Base-by-base conservation (phyloP, 2,329 filamentous ascomycete species). In the Orbilia blumenaviensis region DNA sequence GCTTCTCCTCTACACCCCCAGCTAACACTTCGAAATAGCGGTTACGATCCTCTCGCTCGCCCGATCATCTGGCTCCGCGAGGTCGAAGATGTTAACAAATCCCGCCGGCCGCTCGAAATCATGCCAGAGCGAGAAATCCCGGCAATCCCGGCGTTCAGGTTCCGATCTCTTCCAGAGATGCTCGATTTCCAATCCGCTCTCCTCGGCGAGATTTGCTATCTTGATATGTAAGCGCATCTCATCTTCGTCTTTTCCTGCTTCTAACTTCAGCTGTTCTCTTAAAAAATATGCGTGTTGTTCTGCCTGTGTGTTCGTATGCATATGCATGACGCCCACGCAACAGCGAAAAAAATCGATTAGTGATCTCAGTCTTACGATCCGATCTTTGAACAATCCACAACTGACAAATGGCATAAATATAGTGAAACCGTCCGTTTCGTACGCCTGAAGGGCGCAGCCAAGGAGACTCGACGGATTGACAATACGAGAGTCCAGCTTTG, bases 391-490 rank as follows among this genome's bases (percentile, higher is more conserved):
- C 52, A 7, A 56, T 25, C 52, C 32, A 56, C 6, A 12, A 56
- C 23, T 62, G 63, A 58, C 56, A 62, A 64, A 21, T 63, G 52
- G 42, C 16, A 32, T 44, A 38, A 50, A 36, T 60, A 56, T 42
- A 75, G 71, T 36, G 71, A 75, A 56, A 75, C 71, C 46, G 71
- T 75, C 10, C 63, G 71, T 8, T 75, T 75, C 48, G 71, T 75
- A 29, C 54, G 71, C 16, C 27, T 75, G 12, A 75, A 75, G 36
- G 71, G 71, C 32, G 63, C 71, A 16, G 71, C 71, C 10, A 75
- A 68, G 23, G 71, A 75, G 21, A 75, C 71, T 23, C 56, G 71
- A 25, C 54, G 71, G 16, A 75, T 75, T n/a, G 71, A 75, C 34
- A 75, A 75, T 41, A 75, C 71, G 0, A 62, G 71, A 41, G 63